phyloP scores from a whole-genome alignment of 345 rosid genomes.

The Populus simonii region DNA sequence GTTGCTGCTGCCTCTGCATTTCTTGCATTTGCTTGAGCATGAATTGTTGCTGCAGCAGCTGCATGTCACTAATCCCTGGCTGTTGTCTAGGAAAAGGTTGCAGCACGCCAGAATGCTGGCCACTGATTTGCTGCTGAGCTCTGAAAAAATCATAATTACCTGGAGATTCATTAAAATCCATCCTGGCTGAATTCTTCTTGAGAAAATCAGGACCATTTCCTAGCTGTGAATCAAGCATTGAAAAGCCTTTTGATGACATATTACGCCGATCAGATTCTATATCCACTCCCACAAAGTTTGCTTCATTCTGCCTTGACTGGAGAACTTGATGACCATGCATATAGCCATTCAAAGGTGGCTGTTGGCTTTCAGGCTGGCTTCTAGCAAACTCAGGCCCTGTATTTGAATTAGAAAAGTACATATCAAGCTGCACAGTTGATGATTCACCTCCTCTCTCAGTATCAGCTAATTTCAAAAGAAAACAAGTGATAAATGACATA shows the following conservation, averaged over 20 bases:
- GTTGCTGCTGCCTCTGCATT: slow-evolving; percentile 65
- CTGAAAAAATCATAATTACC: slow-evolving; percentile 66
- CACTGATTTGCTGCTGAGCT: slow-evolving; percentile 57
- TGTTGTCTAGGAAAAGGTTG: slow-evolving; percentile 73
- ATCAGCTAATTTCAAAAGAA: slow-evolving; percentile 52
- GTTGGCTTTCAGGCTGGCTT: slow-evolving; percentile 54
- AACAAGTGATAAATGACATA: slow-evolving; percentile 9
- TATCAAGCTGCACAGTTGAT: slow-evolving; percentile 52
- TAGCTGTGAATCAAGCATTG: slow-evolving; percentile 43
- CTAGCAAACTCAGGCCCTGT: slow-evolving; percentile 53
- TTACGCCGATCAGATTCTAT: slow-evolving; percentile 49
- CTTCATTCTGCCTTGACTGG: slow-evolving; percentile 53
- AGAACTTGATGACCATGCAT: slow-evolving; percentile 52
- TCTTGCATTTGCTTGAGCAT: slow-evolving; percentile 77
- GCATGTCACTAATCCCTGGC: slow-evolving; percentile 65
- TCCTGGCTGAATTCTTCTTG: slow-evolving; percentile 40
- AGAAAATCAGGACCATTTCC: slow-evolving; percentile 48
- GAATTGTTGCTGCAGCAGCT: slow-evolving; percentile 68
- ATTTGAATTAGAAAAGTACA: slow-evolving; percentile 47
- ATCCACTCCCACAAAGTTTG: slow-evolving; percentile 60
- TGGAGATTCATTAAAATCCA: slow-evolving; percentile 61
- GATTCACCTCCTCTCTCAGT: slow-evolving; percentile 52
- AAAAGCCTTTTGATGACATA: slow-evolving; percentile 46
- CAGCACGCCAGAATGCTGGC: slow-evolving; percentile 57
- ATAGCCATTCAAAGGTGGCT: slow-evolving; percentile 57